Evolutionary conservation across 2,329 filamentous ascomycete genomes (phyloP), one percentile per base, ranked within the genome.

Genomic region (Sordariomycetes sp.): DNA sequence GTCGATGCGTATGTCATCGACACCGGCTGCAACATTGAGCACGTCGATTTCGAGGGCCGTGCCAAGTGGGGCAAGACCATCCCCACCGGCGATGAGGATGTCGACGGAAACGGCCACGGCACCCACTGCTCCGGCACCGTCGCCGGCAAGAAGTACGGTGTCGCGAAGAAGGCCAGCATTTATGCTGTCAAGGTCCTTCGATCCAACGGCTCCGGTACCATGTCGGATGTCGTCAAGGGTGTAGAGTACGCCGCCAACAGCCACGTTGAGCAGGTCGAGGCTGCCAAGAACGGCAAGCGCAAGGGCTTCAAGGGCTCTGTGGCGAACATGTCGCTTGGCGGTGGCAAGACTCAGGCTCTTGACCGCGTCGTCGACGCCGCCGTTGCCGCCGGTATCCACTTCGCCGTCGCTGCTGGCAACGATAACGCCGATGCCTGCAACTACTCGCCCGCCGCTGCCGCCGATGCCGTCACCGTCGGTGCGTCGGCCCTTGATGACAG

Each of bases 71-170:
- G 94, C 72, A 94, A 96, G 85, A 99, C 94, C 65, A 92, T 99
- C 67, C 95, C 95, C 61, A 65, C 73, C 54, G 86, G 86, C 61
- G 92, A 99, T 70, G 86, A 81, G 55, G 94, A 99, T 70, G 80
- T 83, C 66, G 94, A 99, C 76, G 94, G 94, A 73, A 99, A 99
- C 68, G 94, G 94, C 62, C 94, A 99, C 80, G 94, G 94, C 68
- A 99, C 94, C 69, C 94, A 99, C 82, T 99, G 94, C 86, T 97
- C 94, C 63, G 94, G 94, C 67, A 99, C 95, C 62, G 87, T 99
- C 68, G 94, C 89, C 64, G 94, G 95, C 72, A 95, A 94, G 85
- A 97, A 96, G 81, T 99, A 96, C 71, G 94, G 94, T 83, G 94
- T 99, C 63, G 93, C 94, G 72, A 99, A 99, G 87, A 97, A 97